Percentiles rank a stretch among this genome's conserved stretches.
These are phyloP conservation scores for Aspergillus terreus DNA, from an alignment of 2,329 filamentous ascomycete species.

Conservation along the genomic window DNA sequence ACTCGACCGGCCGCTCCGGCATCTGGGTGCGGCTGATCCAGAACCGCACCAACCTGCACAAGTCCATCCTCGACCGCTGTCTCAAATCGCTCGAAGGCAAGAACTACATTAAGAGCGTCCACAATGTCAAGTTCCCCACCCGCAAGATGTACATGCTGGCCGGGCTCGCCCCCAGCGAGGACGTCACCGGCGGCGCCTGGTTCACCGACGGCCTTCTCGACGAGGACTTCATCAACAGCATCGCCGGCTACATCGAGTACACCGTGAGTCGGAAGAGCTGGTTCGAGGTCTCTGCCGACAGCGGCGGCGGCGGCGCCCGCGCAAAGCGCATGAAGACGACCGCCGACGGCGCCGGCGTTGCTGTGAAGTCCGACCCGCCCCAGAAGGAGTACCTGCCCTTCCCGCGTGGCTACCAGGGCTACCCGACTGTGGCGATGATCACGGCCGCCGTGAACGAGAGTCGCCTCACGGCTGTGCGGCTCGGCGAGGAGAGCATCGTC, in stretches of 20 bases:
- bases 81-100: conserved; percentile 81
- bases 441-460: conserved; percentile 68
- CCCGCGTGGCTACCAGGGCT: conserved; percentile 65
- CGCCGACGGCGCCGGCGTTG: conserved; percentile 20
- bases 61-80: conserved; percentile 73
- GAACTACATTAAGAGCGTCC: conserved; percentile 80
- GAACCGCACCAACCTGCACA: conserved; percentile 74
- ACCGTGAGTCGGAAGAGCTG: conserved; percentile 71
- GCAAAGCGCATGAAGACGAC: conserved; percentile 41
- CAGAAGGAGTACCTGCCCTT: conserved; percentile 47
- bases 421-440: conserved; percentile 77
- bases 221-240: conserved; percentile 75
- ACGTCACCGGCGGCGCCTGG: conserved; percentile 91
- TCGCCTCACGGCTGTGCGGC: conserved; percentile 69
- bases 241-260: conserved; percentile 70
- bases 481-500: conserved; percentile 68
- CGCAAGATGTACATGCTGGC: conserved; percentile 96
- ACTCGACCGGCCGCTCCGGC: conserved; percentile 77
- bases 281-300: conserved; percentile 48
- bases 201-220: conserved; percentile 90
- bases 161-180: conserved; percentile 77
- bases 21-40: conserved; percentile 90
- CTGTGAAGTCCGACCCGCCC: conserved; percentile 26
- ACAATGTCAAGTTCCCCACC: conserved; percentile 83
- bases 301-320: conserved; percentile 26